phyloP scores from a whole-genome alignment of 306 rosid species.

The Trifolium pratense region DNA sequence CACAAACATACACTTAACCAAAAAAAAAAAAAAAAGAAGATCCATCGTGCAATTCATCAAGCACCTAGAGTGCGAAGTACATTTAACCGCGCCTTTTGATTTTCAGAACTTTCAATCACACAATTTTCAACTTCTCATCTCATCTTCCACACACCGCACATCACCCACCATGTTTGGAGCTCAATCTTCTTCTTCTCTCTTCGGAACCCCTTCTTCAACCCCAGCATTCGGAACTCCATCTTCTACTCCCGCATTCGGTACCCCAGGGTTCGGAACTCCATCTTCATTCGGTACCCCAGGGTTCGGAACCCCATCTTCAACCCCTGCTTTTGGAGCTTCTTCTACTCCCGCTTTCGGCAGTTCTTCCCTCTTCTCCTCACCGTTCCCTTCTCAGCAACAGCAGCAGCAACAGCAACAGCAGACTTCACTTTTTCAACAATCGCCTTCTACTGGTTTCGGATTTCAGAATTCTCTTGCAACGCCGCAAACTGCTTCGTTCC shows the following conservation, averaged over 20 bases:
- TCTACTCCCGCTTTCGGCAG: constrained; percentile 48
- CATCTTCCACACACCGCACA: background rate
- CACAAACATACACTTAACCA: no score
- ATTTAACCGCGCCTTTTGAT: constrained; percentile 10
- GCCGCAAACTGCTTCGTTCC: constrained; percentile 57
- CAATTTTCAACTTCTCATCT: background rate
- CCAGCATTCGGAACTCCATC: constrained; percentile 32
- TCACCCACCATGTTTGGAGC: constrained; percentile 61
- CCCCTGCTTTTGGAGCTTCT: constrained; percentile 27
- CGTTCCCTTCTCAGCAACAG: constrained; percentile 65
- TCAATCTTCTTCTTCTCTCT: constrained; percentile 51
- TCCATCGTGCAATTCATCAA: constrained; percentile 5
- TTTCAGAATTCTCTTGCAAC: constrained; percentile 57
- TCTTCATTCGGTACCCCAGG: constrained; percentile 27
- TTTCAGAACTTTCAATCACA: constrained; percentile 3
- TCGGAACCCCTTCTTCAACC: constrained; percentile 42
- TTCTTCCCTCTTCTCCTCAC: constrained; percentile 53
- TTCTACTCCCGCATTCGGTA: constrained; percentile 19
- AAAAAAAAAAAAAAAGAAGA: no score
- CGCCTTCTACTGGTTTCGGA: constrained; percentile 58
- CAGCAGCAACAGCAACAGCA: constrained; percentile 41
- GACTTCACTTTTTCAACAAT: constrained; percentile 54
- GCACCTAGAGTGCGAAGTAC: background rate
- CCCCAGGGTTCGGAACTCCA: constrained; percentile 22
- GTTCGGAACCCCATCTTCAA: constrained; percentile 24